Evolutionary conservation across 805 yeast species (phyloP), one percentile per base, ranked within the genome.

Genomic region (Ogataea allantospora): DNA sequence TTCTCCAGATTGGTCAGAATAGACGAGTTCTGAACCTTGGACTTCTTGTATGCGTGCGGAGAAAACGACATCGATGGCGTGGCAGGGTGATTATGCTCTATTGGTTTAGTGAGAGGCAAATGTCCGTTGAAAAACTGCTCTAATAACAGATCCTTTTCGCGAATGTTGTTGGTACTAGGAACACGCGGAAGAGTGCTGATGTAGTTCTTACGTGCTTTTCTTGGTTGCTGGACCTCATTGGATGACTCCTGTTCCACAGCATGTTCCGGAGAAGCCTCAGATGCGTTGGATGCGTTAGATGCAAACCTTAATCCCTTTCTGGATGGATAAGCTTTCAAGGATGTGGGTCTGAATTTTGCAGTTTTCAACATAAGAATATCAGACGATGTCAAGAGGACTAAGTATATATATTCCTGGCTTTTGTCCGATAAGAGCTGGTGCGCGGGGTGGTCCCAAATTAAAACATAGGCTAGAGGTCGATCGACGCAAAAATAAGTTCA

Each of bases 101-200:
- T 46, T 9, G 65, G 66, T 25, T 53, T 50, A 10, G 54, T 42
- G 17, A 62, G 47, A 2, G 65, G 63, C 31, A 53, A 52, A 41
- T 50, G 53, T 31, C 41, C 47, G 44, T 48, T 54, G 45, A 60
- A 53, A 31, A 62, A 44, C 41, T 56, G 48, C 38, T 62, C 65
- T 18, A 57, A 30, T 40, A 53, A 38, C 29, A 62, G 44, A 4
- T 48, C 48, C 30, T 49, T 54, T 23, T 54, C 51, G 25, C 50
- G 56, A 23, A 62, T 60, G 39, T 58, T 57, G 26, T 48, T 49
- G 2, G 65, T 62, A 12, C 43, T 46, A 13, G 65, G 64, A 10
- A 62, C 65, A 22, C 59, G 46, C n/a, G 64, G 64, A 26, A 59
- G 50, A 3, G 58, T 47, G 25, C 52, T 51, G 28, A 58, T 44